Conservation (phyloP, 2,329 filamentous ascomycete genomes). For the Alternaria sp. region DNA sequence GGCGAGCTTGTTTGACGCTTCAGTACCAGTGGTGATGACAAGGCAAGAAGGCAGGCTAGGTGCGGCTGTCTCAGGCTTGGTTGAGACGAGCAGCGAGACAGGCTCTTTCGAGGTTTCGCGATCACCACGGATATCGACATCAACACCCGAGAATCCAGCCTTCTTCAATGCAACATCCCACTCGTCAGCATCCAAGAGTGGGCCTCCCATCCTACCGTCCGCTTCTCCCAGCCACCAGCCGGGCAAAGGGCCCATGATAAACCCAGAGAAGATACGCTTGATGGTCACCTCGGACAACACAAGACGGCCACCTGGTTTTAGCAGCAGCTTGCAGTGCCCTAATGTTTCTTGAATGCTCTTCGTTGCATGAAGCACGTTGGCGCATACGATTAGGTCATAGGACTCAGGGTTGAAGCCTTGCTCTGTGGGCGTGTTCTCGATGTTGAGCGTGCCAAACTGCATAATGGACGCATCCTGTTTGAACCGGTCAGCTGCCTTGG, state of each 20-base stretch:
- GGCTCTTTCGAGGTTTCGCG: slow-evolving; percentile 11
- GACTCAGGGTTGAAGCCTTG: slow-evolving; percentile 11
- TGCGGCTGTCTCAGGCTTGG: slow-evolving; percentile 2
- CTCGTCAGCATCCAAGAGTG: slow-evolving; percentile 8
- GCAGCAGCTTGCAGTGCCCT: slow-evolving; percentile 7
- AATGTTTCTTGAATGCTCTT: slow-evolving; percentile 13
- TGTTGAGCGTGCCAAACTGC: slow-evolving; percentile 13
- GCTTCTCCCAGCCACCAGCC: background rate
- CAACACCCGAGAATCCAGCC: slow-evolving; percentile 14
- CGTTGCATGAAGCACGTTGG: slow-evolving; percentile 12
- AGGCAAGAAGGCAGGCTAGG: slow-evolving; percentile 1
- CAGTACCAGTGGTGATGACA: slow-evolving; percentile 3
- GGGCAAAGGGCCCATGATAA: slow-evolving; percentile 3
- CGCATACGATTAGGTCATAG: slow-evolving; percentile 11
- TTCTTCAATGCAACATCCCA: slow-evolving; percentile 10
- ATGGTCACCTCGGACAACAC: slow-evolving; percentile 15
- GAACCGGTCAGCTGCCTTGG: slow-evolving; percentile 9
- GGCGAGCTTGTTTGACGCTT: slow-evolving; percentile 1
- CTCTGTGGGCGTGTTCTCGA: slow-evolving; percentile 7
- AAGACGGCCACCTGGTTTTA: slow-evolving; percentile 9
- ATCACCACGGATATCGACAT: slow-evolving; percentile 13
- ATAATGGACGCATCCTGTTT: slow-evolving; percentile 7
- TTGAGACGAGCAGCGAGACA: slow-evolving; percentile 13
- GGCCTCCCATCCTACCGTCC: slow-evolving; percentile 8
- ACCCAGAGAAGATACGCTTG: slow-evolving; percentile 15